These are phyloP conservation scores for Scolecobasidium constrictum DNA, from an alignment of 2,329 filamentous ascomycete genomes.

Conservation along the genomic window DNA sequence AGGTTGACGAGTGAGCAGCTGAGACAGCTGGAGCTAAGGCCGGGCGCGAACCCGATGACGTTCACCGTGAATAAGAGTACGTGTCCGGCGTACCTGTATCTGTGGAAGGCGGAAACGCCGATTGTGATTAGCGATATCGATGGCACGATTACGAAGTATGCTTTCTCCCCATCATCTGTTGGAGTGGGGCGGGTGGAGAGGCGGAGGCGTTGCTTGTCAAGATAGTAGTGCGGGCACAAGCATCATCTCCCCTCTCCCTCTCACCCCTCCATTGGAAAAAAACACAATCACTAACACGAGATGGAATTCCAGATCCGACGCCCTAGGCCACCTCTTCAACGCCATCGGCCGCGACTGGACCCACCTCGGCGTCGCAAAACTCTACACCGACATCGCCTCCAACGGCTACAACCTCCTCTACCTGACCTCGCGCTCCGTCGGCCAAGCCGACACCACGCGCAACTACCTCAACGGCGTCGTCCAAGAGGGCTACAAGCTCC, in stretches of 20 bases:
- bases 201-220: no score
- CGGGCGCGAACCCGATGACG: conserved; percentile 85
- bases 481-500: conserved; percentile 78
- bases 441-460: conserved; percentile 82
- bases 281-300: no score
- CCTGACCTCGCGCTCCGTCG: conserved; percentile 84
- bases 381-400: conserved; percentile 88
- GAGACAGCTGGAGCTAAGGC: conserved; percentile 69
- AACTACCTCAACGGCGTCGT: conserved; percentile 81
- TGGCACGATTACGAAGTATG: conserved; percentile 86
- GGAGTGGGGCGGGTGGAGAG: no score
- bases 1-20: conserved; percentile 91
- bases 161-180: no score
- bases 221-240: no score
- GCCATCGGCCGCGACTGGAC: conserved; percentile 98
- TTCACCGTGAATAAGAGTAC: conserved; percentile 95
- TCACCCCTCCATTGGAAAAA: no score
- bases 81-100: conserved; percentile 83
- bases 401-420: conserved; percentile 99
- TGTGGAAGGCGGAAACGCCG: conserved; percentile 83
- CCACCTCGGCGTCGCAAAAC: conserved; percentile 87
- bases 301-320: conserved; percentile 56
- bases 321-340: conserved; percentile 85
- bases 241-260: no score
- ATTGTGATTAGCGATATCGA: conserved; percentile 98